Base-by-base conservation (phyloP, 495 filamentous ascomycete genomes). In the Cercophora scortea region DNA sequence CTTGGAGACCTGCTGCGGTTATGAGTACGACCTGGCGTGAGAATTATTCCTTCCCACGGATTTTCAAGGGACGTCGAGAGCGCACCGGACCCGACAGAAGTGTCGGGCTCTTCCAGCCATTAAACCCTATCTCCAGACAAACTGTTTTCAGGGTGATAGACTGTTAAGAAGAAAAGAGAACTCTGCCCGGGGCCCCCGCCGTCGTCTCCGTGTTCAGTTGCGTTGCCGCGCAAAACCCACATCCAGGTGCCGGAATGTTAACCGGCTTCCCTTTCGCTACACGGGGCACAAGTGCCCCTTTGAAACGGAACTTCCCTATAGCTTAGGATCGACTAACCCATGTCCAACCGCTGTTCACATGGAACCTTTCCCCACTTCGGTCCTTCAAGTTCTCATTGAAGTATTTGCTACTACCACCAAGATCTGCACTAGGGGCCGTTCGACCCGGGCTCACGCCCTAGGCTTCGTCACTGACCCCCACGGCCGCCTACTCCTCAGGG, bases 331-430 rank as follows among this genome's bases (percentile, higher is more conserved):
- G 77, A 80, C 79, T 83, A 77, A 84, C 77, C 73, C 76, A 75
- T 79, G 79, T 81, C 76, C 75, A 82, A 83, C 77, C 79, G 75
- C 78, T 83, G 74, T 82, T 83, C 72, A 79, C 77, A 81, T 72
- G 71, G 75, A 84, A 82, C 80, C 76, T 81, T 84, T 83, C 77
- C 75, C 76, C 75, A 82, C 78, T 82, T 84, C 77, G 81, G 79
- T 82, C 78, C 74, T 82, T 78, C 79, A 82, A 82, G 77, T 80
- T 83, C 76, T 82, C 73, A 82, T 83, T 83, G 81, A 79, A 83
- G 74, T 84, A 84, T 84, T 84, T 84, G 76, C 79, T 84, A 84
- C 77, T 84, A 79, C 78, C 72, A 84, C 79, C 76, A 83, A 84
- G 78, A 83, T 83, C 79, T 82, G 76, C 77, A 84, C 78, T 81